Evolutionary conservation across 148 eudicot species (phyloP), one percentile per base, ranked within the genome.

Genomic region (Bassia scoparia): DNA sequence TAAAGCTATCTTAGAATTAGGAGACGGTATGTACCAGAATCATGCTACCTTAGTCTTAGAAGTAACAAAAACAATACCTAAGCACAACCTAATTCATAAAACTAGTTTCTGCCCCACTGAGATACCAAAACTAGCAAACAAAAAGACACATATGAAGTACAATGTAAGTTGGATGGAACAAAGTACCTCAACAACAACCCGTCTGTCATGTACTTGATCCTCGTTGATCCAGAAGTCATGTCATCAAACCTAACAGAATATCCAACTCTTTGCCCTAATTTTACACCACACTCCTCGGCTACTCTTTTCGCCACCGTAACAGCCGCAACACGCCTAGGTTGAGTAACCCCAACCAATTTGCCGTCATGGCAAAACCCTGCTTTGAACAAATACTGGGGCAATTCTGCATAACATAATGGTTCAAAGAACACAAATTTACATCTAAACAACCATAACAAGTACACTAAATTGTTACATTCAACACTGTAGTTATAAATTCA

Each of bases 291-390:
- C 81, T 96, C 99, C 86, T 92, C 96, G 63, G 99, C 90, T 55
- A 96, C 99, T 78, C 99, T 73, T 85, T 92, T 86, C 23, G 99
- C 99, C 84, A 96, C 99, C 56, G 89, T 88, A 21, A 89, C 82
- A 68, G 96, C 96, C 13, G 99, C 99, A 83, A 96, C 96, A 72
- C 99, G 97, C 79, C 99, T 85, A 41, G 99, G 99, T 79, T 96
- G 99, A 76, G 99, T 96, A 60, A 96, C 78, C 74, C 99, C 99
- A 70, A 96, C 81, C 66, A 83, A 65, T 58, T 87, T 91, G 33
- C 88, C 92, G 70, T 90, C 82, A 54, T 79, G 88, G 64, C 98
- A 85, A 70, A 90, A 88, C 38, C 97, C 96, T 30, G 87, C 90
- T 66, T 85, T 83, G 63, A 68, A 84, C 48, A 96, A 86, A 84